Evolutionary conservation across 208 protist species (phyloP), one percentile per base, ranked within the genome.

Genomic region (Naegleria fowleri): DNA sequence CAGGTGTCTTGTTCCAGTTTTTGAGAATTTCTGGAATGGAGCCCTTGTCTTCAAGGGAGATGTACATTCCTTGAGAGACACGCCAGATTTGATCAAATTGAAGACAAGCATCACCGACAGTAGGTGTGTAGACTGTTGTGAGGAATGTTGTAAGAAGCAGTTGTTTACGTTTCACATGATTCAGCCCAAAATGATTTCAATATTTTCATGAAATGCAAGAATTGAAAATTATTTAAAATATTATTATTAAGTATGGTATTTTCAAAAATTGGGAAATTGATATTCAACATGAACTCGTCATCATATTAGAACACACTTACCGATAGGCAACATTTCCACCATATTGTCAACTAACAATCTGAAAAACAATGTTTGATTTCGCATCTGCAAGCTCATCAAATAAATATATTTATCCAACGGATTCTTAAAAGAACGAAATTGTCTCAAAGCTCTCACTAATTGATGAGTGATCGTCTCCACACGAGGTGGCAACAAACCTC

Each of bases 91-190:
- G 93, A 89, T 94, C 95, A 94, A 97, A 98, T 91, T 97, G 94
- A 91, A 96, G 93, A 94, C 97, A 98, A 11, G 96, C 97, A 93
- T 98, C 97, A 51, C 97, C 97, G 39, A 98, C 84, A 16, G 84
- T 88, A 58, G 84, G 84, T 39, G 84, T 88, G 41, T 88, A 88
- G 43, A 88, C 84, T 67, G 55, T 67, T 22, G 43, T 48, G 7
- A 22, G 19, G 11, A 4, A 67, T 67, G 51, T 58, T 58, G 15
- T 19, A 58, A 58, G 15, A 15, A 58, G 51, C 15, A 15, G 51
- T n/a, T n/a, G n/a, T n/a, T n/a, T n/a, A n/a, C n/a, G n/a, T n/a
- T n/a, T n/a, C n/a, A n/a, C n/a, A n/a, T n/a, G n/a, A n/a, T n/a
- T n/a, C n/a, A n/a, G n/a, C n/a, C n/a, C n/a, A n/a, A n/a, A n/a